Conservation (phyloP, 2,329 filamentous ascomycete species). For the Xylariaceae sp. region DNA sequence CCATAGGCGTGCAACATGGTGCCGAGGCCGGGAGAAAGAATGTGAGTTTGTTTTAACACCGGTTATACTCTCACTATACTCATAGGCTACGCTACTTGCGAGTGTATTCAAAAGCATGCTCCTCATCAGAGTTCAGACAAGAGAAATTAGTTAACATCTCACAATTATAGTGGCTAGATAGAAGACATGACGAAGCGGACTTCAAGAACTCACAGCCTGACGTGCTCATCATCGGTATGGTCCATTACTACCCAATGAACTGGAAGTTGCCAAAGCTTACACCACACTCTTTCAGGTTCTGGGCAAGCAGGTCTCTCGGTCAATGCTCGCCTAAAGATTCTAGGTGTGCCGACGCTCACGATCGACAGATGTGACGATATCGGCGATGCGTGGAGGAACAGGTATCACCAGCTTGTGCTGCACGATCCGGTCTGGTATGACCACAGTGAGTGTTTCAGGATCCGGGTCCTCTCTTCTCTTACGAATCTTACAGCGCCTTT, state of each 20-base stretch:
- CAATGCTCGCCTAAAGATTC: constrained; percentile 50
- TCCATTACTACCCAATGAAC: background rate
- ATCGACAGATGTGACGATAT: constrained; percentile 47
- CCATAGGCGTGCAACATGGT: constrained; percentile 45
- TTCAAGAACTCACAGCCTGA: constrained; percentile 43
- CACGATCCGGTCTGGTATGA: constrained; percentile 59
- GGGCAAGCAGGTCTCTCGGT: constrained; percentile 50
- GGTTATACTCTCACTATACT: too few relatives aligned
- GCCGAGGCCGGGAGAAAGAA: constrained; percentile 42
- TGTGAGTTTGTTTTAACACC: constrained; percentile 11
- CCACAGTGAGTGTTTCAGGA: constrained; percentile 28
- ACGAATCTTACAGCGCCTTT: too few relatives aligned
- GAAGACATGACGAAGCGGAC: constrained; percentile 41
- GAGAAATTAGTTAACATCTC: background rate
- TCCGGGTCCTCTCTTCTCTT: too few relatives aligned
- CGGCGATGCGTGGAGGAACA: constrained; percentile 55
- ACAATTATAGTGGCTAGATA: constrained; percentile 39
- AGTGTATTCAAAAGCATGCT: too few relatives aligned
- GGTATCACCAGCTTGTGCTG: constrained; percentile 52
- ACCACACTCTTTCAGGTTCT: constrained; percentile 35
- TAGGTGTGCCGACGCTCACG: constrained; percentile 45
- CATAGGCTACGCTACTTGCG: too few relatives aligned
- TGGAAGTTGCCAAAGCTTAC: constrained; percentile 4
- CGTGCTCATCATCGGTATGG: constrained; percentile 50
- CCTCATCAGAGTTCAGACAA: too few relatives aligned